Conservation (phyloP, 2,329 filamentous ascomycete species). For the Aspergillus terreus region DNA sequence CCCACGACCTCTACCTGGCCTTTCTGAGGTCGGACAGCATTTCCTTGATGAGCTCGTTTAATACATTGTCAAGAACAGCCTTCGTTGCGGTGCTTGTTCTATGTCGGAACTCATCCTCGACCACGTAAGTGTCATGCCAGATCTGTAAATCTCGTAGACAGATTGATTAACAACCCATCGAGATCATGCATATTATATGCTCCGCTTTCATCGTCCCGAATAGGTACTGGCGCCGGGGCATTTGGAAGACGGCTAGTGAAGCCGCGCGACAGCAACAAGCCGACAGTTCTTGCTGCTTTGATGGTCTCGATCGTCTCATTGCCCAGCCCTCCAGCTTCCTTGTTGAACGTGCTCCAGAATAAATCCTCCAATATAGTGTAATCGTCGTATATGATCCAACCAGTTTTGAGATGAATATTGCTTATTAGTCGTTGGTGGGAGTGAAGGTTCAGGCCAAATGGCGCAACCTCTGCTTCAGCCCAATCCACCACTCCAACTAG, state of each 20-base stretch:
- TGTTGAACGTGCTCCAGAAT: conserved; percentile 34
- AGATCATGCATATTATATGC: conserved; percentile 38
- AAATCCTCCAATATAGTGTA: conserved; percentile 24
- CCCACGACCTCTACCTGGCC: no score
- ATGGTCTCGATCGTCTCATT: conserved; percentile 21
- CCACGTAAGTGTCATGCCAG: conserved; percentile 5
- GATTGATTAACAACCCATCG: conserved; percentile 26
- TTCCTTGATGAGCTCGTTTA: no score
- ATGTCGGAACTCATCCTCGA: no score
- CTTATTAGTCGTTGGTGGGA: conserved; percentile 31
- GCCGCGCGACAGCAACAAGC: conserved; percentile 21
- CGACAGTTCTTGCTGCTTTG: conserved; percentile 19
- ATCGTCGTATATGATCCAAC: conserved; percentile 34
- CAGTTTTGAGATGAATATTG: conserved; percentile 34
- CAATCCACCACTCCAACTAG: conserved; percentile 42
- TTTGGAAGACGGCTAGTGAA: conserved; percentile 41
- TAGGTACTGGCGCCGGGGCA: conserved; percentile 31
- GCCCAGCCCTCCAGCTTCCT: conserved; percentile 28
- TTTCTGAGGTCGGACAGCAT: no score
- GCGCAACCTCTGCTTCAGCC: conserved; percentile 39
- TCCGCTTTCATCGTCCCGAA: conserved; percentile 36
- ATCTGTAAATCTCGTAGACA: conserved; percentile 7
- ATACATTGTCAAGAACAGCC: no score
- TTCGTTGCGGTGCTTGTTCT: no score
- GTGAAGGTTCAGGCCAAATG: conserved; percentile 41